Conservation (phyloP, 805 yeast species). For the Candida corydali region DNA sequence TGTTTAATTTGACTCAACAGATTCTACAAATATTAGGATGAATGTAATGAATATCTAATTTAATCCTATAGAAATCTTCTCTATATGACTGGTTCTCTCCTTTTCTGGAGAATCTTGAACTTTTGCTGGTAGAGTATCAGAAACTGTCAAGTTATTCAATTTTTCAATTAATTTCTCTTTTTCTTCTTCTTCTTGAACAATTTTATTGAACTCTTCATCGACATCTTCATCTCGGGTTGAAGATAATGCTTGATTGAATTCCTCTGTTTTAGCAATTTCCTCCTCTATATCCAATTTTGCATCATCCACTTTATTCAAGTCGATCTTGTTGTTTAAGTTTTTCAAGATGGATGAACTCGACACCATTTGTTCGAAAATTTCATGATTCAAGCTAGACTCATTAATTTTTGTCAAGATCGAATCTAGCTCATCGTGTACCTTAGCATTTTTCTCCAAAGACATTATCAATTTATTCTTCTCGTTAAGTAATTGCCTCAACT, state of each 20-base stretch:
- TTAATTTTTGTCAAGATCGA: constrained; percentile 28
- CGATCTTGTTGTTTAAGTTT: constrained; percentile 23
- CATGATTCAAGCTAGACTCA: constrained; percentile 28
- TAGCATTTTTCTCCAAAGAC: constrained; percentile 17
- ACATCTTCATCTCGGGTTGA: constrained; percentile 19
- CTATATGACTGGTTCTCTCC: background rate
- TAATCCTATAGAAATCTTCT: background rate
- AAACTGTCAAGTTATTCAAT: constrained; percentile 11
- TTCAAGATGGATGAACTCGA: constrained; percentile 23
- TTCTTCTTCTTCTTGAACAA: constrained; percentile 9
- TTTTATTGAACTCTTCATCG: constrained; percentile 25
- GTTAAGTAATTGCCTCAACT: constrained; percentile 15
- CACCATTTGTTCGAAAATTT: constrained; percentile 21
- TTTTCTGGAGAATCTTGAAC: constrained; percentile 1
- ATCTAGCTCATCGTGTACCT: constrained; percentile 18
- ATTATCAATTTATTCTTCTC: constrained; percentile 13
- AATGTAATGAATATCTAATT: background rate
- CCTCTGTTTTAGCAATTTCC: constrained; percentile 24
- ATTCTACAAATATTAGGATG: constrained; percentile 51
- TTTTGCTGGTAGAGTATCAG: background rate
- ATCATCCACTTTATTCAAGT: constrained; percentile 23
- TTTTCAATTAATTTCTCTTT: constrained; percentile 8
- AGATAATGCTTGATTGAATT: constrained; percentile 21
- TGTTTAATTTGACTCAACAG: constrained; percentile 65
- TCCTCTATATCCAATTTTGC: constrained; percentile 26